phyloP scores from a whole-genome alignment of 352 stramenopile genomes.

The Phytopythium delawarense region DNA sequence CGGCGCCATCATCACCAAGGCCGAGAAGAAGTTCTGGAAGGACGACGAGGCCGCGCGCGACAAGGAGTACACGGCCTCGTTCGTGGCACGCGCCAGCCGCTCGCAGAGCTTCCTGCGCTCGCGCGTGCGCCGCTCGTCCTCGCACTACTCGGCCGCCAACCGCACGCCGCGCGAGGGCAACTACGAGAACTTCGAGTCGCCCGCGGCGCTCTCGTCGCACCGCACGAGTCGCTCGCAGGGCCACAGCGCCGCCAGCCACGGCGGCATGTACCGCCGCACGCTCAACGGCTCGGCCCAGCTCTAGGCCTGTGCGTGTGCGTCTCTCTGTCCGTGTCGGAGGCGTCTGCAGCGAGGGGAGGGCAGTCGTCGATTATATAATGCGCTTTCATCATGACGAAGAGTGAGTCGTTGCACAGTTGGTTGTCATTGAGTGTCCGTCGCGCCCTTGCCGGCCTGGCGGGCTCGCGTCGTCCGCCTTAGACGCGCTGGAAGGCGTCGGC shows the following conservation, averaged over 20 bases:
- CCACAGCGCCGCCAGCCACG: not conserved
- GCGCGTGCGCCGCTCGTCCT: conserved; percentile 53
- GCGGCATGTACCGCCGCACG: conserved; percentile 15
- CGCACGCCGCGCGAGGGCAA: conserved; percentile 49
- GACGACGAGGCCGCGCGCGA: conserved; percentile 34
- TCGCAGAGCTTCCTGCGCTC: conserved; percentile 83
- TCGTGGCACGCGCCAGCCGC: conserved; percentile 49
- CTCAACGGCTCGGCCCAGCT: conserved; percentile 31
- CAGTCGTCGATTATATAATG: no score
- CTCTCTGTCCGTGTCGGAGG: not conserved
- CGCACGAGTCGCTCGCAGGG: conserved; percentile 15
- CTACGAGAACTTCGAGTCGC: conserved; percentile 84
- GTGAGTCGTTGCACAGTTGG: no score
- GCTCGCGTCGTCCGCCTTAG: conserved; percentile 20
- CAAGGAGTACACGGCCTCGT: conserved; percentile 41
- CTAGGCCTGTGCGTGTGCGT: not conserved
- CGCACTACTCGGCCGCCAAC: conserved; percentile 30
- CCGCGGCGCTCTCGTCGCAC: conserved; percentile 22
- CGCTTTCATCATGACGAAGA: no score
- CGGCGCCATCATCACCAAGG: conserved; percentile 83
- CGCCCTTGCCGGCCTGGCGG: no score
- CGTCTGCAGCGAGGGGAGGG: no score
- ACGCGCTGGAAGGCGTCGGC: conserved; percentile 81
- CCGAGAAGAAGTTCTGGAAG: conserved; percentile 75
- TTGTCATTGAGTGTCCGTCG: no score